phyloP scores from a whole-genome alignment of 371 early-diverging fungal species.

The Dichotomocladium elegans region DNA sequence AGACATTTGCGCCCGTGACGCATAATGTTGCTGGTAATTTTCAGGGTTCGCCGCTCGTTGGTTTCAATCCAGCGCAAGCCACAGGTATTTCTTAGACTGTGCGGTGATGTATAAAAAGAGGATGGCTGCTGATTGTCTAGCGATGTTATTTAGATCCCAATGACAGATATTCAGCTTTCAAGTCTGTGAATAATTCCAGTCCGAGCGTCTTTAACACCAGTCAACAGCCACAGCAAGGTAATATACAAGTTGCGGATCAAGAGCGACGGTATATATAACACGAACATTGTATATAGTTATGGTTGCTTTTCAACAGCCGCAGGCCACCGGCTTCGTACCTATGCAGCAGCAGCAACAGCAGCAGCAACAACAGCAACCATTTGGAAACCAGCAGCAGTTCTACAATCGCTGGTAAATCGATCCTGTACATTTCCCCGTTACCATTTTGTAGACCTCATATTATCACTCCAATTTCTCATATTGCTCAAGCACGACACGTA shows the following conservation, averaged over 20 bases:
- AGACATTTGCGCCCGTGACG: constrained; percentile 25
- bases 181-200: constrained; percentile 17
- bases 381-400: constrained; percentile 15
- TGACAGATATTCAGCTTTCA: constrained; percentile 45
- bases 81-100: no score
- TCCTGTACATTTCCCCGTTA: neutral
- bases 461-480: no score
- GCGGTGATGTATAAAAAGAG: no score
- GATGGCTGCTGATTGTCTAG: no score
- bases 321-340: constrained; percentile 8
- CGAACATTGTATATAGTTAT: neutral
- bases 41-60: no score
- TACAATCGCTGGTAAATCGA: constrained; percentile 23
- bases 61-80: no score
- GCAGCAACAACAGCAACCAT: constrained; percentile 17
- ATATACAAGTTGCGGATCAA: neutral
- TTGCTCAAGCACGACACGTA: no score
- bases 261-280: neutral
- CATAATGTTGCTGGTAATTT: neutral
- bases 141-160: constrained; percentile 15
- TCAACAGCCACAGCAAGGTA: constrained; percentile 12
- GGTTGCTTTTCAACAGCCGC: constrained; percentile 12
- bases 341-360: constrained; percentile 12
- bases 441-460: neutral
- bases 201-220: constrained; percentile 35